Base-by-base conservation (phyloP, 2,329 filamentous ascomycete genomes). In the Claviceps quebecensis region DNA sequence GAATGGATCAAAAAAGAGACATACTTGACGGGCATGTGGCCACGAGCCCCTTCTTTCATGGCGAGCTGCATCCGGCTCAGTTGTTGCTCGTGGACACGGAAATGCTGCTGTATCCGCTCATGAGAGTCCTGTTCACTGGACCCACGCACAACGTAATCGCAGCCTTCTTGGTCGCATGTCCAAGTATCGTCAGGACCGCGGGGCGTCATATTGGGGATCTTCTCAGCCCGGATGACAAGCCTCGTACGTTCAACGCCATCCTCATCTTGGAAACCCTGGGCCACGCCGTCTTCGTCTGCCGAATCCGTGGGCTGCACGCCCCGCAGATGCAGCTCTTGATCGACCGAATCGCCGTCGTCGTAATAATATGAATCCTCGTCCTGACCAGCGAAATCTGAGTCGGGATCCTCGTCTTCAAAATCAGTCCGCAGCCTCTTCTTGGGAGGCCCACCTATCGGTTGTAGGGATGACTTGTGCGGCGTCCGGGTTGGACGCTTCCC, bases 161-260 rank as follows among this genome's bases (percentile, higher is more conserved):
- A 88, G 23, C 75, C 80, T 11, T 80, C 76, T 54, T 83, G 73
- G 4, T 75, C 74, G 59, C 84, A 88, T 1, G 69, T 69, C 83
- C 84, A 88, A 0, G 79, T 80, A 50, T 82, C 76, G 53, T 80
- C 72, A 0, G 79, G 76, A 0, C 78, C 81, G 37, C 72, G 69
- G 0, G 78, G 72, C 3, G 63, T 65, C 7, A 68, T 66, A 4
- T 73, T 72, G 0, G 75, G 76, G 11, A 78, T 58, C 47, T 65
- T 71, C 51, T 79, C 74, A 5, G 74, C 68, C 26, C 69, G 69
- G 9, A 78, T 66, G 13, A 75, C 68, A 16, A 80, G 60, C 46
- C 65, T 69, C 47, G 71, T 61, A 2, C 65, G 64, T 38, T 63
- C 56, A 17, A 62, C 56, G 22, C 41, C 51, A 44, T 52, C 63